Conservation (phyloP, 2,329 filamentous ascomycete genomes). For the Alternaria atra region DNA sequence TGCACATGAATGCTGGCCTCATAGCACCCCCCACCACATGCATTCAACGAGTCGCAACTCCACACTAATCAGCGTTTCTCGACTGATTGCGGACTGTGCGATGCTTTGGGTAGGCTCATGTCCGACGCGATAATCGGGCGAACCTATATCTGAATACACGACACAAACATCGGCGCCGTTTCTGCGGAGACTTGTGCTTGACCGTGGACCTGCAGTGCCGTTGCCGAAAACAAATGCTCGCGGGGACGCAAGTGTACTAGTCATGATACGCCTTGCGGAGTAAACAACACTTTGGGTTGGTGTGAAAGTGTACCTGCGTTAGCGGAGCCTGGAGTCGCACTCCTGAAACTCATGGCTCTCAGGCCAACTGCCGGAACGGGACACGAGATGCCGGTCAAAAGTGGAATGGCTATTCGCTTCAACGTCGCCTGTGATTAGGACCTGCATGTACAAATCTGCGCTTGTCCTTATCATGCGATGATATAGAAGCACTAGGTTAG, state of each 20-base stretch:
- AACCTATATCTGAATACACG: conserved; percentile 11
- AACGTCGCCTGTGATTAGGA: conserved; percentile 20
- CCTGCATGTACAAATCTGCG: conserved; percentile 19
- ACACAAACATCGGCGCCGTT: conserved; percentile 19
- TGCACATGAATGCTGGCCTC: conserved; percentile 9
- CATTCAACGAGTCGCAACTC: conserved; percentile 3
- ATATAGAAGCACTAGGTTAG: conserved; percentile 30
- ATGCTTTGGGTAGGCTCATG: not conserved
- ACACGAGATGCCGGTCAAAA: conserved; percentile 32
- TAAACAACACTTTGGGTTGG: conserved; percentile 45
- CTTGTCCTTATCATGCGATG: conserved; percentile 24
- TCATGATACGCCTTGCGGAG: conserved; percentile 41
- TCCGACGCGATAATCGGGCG: not conserved
- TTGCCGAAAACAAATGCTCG: conserved; percentile 43
- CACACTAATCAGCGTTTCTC: conserved; percentile 7
- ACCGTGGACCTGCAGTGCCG: conserved; percentile 35
- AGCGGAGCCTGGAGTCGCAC: conserved; percentile 35
- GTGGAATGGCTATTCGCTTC: conserved; percentile 32
- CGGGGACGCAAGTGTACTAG: conserved; percentile 13
- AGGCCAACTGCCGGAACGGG: conserved; percentile 35
- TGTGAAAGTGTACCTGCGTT: conserved; percentile 49
- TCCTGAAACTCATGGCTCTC: conserved; percentile 46
- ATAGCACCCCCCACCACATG: conserved; percentile 10
- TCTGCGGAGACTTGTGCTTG: conserved; percentile 41
- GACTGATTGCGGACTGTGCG: not conserved